Evolutionary conservation across 768 basidiomycete genomes (phyloP).

Genomic region (Thelephora ganbajun): DNA sequence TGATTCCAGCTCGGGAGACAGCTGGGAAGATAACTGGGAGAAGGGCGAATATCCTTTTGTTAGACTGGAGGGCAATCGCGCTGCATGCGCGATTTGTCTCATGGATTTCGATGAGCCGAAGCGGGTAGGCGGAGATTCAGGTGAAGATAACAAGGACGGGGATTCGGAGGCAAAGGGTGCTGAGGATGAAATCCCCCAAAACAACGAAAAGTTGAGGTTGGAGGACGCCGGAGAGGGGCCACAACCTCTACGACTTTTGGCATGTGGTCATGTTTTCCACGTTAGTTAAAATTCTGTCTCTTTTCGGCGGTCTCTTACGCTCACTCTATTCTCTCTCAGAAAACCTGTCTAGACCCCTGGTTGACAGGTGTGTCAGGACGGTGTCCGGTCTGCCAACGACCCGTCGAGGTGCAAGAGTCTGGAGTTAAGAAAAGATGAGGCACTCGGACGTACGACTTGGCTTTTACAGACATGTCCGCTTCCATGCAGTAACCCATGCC

Average conservation of each 20-base stretch:
- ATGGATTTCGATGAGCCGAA: slow-evolving; percentile 74
- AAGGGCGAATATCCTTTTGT: slow-evolving; percentile 69
- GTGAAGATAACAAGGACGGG: slow-evolving; percentile 13
- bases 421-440: not conserved
- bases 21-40: slow-evolving; percentile 76
- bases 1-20: slow-evolving; percentile 19
- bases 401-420: slow-evolving; percentile 32
- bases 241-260: slow-evolving; percentile 61
- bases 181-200: not conserved
- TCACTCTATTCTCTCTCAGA: slow-evolving; percentile 24
- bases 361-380: slow-evolving; percentile 71
- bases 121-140: slow-evolving; percentile 17
- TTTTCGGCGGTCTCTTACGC: slow-evolving; percentile 1
- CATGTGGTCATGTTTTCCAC: slow-evolving; percentile 85
- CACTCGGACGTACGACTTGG: too few species aligned
- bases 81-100: slow-evolving; percentile 73
- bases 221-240: slow-evolving; percentile 64
- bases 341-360: slow-evolving; percentile 89
- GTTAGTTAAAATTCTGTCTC: slow-evolving; percentile 28
- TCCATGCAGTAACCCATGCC: too few species aligned
- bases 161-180: slow-evolving; percentile 1
- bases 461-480: too few species aligned
- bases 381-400: slow-evolving; percentile 76
- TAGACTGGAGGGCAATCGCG: slow-evolving; percentile 67
- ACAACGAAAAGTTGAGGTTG: slow-evolving; percentile 27